Conservation (phyloP, 2,329 filamentous ascomycete genomes). For the Cladosporium sp. region DNA sequence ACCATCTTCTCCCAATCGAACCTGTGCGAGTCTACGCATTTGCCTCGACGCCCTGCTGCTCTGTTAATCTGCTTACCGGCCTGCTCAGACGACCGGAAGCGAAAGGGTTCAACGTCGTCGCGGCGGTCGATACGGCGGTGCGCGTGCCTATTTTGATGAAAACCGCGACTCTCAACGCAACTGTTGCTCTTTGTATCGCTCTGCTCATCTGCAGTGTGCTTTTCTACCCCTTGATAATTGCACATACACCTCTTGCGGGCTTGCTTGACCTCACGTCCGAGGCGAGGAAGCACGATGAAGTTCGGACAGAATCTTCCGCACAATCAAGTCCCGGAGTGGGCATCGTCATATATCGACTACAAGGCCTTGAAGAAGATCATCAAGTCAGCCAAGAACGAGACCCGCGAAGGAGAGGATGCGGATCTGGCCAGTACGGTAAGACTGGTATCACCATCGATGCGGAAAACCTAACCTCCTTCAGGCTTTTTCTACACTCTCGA, state of each 20-base stretch:
- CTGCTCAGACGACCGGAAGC: not conserved
- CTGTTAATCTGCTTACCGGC: too few species aligned
- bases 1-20: constrained; percentile 2
- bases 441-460: constrained; percentile 14
- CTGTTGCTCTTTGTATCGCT: not conserved
- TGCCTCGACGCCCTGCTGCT: too few species aligned
- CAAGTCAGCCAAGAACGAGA: constrained; percentile 62
- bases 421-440: constrained; percentile 78
- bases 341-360: constrained; percentile 80
- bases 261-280: not conserved
- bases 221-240: not conserved
- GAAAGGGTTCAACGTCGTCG: not conserved
- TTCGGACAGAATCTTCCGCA: constrained; percentile 60
- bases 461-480: constrained; percentile 41
- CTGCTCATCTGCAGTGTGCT: not conserved
- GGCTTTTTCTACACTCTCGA: constrained; percentile 97
- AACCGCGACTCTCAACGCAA: not conserved
- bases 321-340: constrained; percentile 86
- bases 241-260: not conserved
- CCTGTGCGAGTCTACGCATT: not conserved
- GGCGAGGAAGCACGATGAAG: constrained; percentile 34
- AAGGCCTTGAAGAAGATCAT: constrained; percentile 93
- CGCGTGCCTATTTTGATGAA: not conserved
- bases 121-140: not conserved
- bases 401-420: constrained; percentile 66